phyloP scores from a whole-genome alignment of 2,329 filamentous ascomycete species.

The Tolypocladium paradoxum region DNA sequence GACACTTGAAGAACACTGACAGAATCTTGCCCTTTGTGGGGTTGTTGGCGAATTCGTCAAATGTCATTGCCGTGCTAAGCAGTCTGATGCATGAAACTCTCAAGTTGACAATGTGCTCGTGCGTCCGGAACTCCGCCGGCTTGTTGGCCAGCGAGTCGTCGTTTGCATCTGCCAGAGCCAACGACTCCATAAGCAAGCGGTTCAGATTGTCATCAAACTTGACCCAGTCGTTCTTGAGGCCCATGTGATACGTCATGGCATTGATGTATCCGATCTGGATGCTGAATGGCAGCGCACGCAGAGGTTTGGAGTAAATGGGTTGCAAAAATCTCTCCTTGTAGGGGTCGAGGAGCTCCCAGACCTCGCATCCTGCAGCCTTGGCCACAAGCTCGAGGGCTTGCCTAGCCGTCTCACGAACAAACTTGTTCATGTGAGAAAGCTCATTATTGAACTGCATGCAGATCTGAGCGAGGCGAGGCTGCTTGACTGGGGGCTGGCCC shows the following conservation, averaged over 20 bases:
- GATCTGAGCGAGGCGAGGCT: slow-evolving; percentile 58
- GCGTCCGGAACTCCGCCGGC: slow-evolving; percentile 87
- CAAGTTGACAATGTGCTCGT: slow-evolving; percentile 83
- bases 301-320: slow-evolving; percentile 89
- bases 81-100: slow-evolving; percentile 90
- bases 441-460: slow-evolving; percentile 82
- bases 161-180: slow-evolving; percentile 87
- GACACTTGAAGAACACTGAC: slow-evolving; percentile 91
- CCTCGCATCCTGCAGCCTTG: slow-evolving; percentile 62
- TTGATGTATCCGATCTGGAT: slow-evolving; percentile 98
- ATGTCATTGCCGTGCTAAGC: slow-evolving; percentile 83
- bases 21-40: slow-evolving; percentile 64
- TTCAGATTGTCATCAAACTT: slow-evolving; percentile 88
- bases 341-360: slow-evolving; percentile 80
- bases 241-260: slow-evolving; percentile 90
- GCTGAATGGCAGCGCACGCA: slow-evolving; percentile 84
- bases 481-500: slow-evolving; percentile 35
- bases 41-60: slow-evolving; percentile 79
- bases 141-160: slow-evolving; percentile 91
- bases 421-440: slow-evolving; percentile 88
- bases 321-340: slow-evolving; percentile 83
- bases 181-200: slow-evolving; percentile 80
- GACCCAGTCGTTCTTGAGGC: slow-evolving; percentile 78
- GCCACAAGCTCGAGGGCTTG: slow-evolving; percentile 72
- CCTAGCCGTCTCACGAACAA: slow-evolving; percentile 82